Evolutionary conservation across 768 basidiomycete species (phyloP), one percentile per base, ranked within the genome.

Genomic region (Suillus spraguei): DNA sequence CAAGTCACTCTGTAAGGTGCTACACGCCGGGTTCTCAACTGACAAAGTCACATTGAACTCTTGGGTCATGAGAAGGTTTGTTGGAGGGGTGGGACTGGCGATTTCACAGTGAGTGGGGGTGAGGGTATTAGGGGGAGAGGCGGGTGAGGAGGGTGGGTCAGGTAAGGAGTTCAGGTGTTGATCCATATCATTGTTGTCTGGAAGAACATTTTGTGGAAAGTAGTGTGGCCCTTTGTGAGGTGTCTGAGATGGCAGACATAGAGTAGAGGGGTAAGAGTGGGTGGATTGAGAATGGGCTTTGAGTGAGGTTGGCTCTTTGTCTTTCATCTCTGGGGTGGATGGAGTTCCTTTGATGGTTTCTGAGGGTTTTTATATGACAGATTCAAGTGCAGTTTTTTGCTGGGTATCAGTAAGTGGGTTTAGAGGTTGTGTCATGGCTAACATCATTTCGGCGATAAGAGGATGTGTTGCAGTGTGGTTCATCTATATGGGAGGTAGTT

Each of bases 161-260:
- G 41, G 41, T 5, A 11, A 0, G 17, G 1, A 20, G 39, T 5
- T 42, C 17, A 20, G 9, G 1, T 1, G 2, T 4, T 44, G 42
- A 3, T 44, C 20, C 42, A 44, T 44, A 20, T 9, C 8, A 0
- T 44, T 1, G 20, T 44, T 10, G 8, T 44, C 20, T 0, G 9
- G 0, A 4, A 44, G 2, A 1, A 44, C 9, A 4, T 44, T n/a
- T n/a, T n/a, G 42, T 10, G 42, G 42, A 4, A 44, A 44, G 42
- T 44, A 44, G 1, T 4, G 1, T n/a, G 42, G 42, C 10, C 42
- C 42, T n/a, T 0, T n/a, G n/a, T n/a, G n/a, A n/a, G n/a, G n/a
- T n/a, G n/a, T n/a, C n/a, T n/a, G n/a, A n/a, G n/a, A n/a, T 1
- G 42, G 20, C 1, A 1, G 6, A n/a, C 8, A 3, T 0, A 9